phyloP scores from a whole-genome alignment of 2,329 filamentous ascomycete species.

The Ophiocordyceps australis region DNA sequence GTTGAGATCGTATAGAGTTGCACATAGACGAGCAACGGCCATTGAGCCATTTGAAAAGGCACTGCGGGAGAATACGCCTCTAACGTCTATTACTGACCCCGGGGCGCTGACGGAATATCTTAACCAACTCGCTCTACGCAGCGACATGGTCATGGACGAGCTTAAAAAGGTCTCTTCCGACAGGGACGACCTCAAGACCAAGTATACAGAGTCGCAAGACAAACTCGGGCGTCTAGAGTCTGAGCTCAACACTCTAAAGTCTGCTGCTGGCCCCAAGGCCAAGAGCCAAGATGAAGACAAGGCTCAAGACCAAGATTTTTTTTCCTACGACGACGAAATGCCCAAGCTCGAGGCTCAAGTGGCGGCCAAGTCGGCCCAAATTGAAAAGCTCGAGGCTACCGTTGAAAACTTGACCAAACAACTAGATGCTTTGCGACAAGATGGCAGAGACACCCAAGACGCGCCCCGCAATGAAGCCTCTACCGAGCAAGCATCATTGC shows the following conservation, averaged over 20 bases:
- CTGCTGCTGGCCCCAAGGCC: constrained; percentile 26
- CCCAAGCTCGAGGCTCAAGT: constrained; percentile 64
- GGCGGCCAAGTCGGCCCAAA: constrained; percentile 49
- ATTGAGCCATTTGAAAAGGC: constrained; percentile 90
- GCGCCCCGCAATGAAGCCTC: constrained; percentile 49
- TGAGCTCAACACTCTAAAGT: constrained; percentile 37
- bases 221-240: constrained; percentile 41
- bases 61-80: constrained; percentile 78
- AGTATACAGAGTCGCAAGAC: constrained; percentile 50
- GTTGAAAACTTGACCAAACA: constrained; percentile 52
- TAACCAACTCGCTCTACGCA: constrained; percentile 67
- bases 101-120: constrained; percentile 77
- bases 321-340: constrained; percentile 81
- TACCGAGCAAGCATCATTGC: constrained; percentile 41
- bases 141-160: constrained; percentile 88
- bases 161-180: constrained; percentile 73
- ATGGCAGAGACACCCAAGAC: constrained; percentile 46
- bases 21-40: constrained; percentile 67
- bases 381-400: constrained; percentile 51
- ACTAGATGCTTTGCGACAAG: constrained; percentile 53
- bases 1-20: constrained; percentile 77
- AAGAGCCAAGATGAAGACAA: constrained; percentile 15
- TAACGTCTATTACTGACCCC: constrained; percentile 77
- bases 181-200: constrained; percentile 63
- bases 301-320: constrained; percentile 51